Conservation (phyloP, 2,329 filamentous ascomycete species). For the Incumbomyces lentus region DNA sequence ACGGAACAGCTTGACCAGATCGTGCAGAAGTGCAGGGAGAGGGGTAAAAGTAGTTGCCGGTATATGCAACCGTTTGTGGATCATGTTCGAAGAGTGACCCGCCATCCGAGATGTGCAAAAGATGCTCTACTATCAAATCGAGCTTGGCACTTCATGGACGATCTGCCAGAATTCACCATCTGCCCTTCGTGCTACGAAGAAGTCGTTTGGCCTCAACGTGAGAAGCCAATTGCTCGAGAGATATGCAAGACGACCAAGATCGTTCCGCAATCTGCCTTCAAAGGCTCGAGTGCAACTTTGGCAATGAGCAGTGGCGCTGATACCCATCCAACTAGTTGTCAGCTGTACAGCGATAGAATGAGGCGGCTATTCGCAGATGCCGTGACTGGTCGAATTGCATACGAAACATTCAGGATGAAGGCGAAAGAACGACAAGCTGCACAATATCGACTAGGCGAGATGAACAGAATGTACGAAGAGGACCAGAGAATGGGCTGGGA, state of each 20-base stretch:
- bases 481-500: slow-evolving; percentile 52
- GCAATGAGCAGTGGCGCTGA: slow-evolving; percentile 14
- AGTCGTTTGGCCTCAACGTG: slow-evolving; percentile 58
- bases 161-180: slow-evolving; percentile 66
- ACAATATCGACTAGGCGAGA: slow-evolving; percentile 49
- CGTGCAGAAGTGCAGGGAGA: slow-evolving; percentile 33
- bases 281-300: background rate
- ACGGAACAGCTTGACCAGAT: slow-evolving; percentile 47
- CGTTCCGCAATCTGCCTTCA: slow-evolving; percentile 31
- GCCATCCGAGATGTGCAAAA: slow-evolving; percentile 53
- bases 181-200: slow-evolving; percentile 81
- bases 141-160: slow-evolving; percentile 68
- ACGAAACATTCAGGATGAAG: slow-evolving; percentile 52
- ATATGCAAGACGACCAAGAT: slow-evolving; percentile 54
- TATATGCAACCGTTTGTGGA: slow-evolving; percentile 50
- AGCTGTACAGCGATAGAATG: slow-evolving; percentile 75
- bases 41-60: slow-evolving; percentile 14
- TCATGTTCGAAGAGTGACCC: slow-evolving; percentile 50
- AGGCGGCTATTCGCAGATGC: slow-evolving; percentile 59
- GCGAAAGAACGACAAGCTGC: slow-evolving; percentile 49
- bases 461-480: slow-evolving; percentile 43
- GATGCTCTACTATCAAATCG: slow-evolving; percentile 52
- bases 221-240: slow-evolving; percentile 49
- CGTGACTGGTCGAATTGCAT: slow-evolving; percentile 53
- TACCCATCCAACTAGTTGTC: slow-evolving; percentile 46